A percentile compares a stretch with the other conserved stretches of the same genome.
These are phyloP conservation scores for Leccinellum luteum DNA, from an alignment of 768 basidiomycete genomes.

Conservation along the genomic window DNA sequence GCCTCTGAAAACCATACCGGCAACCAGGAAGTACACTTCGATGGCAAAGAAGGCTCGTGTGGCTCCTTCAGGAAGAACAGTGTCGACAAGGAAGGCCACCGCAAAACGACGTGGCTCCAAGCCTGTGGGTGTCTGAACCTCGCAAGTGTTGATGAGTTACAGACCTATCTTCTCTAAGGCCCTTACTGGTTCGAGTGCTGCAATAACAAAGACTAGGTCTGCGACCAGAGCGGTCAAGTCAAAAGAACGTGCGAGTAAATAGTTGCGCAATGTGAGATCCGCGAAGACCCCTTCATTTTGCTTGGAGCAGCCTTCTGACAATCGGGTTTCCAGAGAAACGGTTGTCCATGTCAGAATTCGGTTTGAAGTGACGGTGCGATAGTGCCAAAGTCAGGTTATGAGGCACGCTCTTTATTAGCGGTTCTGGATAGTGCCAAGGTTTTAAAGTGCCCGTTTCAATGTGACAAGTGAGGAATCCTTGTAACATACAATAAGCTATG, in stretches of 20 bases:
- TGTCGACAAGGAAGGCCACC: constrained; percentile 3
- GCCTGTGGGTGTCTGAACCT: constrained; percentile 6
- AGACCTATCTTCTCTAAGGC: constrained; percentile 1
- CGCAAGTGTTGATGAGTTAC: neutral
- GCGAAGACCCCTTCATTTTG: neutral
- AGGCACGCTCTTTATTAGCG: neutral
- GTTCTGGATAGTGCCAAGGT: neutral
- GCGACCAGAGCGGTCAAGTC: neutral
- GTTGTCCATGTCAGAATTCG: neutral
- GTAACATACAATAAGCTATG: neutral
- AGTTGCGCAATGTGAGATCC: neutral
- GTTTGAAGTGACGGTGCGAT: constrained; percentile 3
- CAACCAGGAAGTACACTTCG: constrained; percentile 23
- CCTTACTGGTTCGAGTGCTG: neutral
- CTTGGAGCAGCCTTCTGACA: neutral
- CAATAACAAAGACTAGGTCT: neutral
- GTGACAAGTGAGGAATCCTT: neutral
- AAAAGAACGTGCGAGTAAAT: constrained; percentile 1
- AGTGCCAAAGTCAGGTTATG: neutral
- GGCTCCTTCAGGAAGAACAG: constrained; percentile 7
- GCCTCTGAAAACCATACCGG: neutral
- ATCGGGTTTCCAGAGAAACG: neutral
- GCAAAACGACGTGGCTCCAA: constrained; percentile 3
- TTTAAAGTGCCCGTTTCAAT: neutral
- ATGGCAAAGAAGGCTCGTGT: constrained; percentile 25